Percentiles rank a stretch among this genome's conserved stretches.
Conservation (phyloP, 2,329 filamentous ascomycete species). For the Teratosphaeria gauchensis region DNA sequence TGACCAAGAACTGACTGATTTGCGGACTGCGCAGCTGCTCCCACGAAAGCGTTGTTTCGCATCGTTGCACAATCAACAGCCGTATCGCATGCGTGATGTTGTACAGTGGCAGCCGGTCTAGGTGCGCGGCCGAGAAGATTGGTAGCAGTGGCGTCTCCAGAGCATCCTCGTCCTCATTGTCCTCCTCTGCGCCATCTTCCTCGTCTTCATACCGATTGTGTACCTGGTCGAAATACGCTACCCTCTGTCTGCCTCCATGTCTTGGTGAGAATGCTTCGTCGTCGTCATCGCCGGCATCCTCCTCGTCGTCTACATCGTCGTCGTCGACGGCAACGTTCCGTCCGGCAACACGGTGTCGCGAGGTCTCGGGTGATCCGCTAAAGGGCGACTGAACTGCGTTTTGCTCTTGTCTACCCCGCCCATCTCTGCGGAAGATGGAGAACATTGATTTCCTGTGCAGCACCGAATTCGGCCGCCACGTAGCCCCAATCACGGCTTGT, state of each 20-base stretch:
- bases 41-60: slow-evolving; percentile 88
- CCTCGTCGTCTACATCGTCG: slow-evolving; percentile 10
- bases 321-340: slow-evolving; percentile 11
- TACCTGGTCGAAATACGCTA: slow-evolving; percentile 11
- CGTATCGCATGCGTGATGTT: slow-evolving; percentile 84
- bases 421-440: slow-evolving; percentile 2
- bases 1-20: slow-evolving; percentile 88
- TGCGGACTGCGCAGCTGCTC: slow-evolving; percentile 93
- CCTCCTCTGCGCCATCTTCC: slow-evolving; percentile 27
- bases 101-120: slow-evolving; percentile 82
- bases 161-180: slow-evolving; percentile 34
- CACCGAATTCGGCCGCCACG: slow-evolving; percentile 2
- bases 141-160: slow-evolving; percentile 53
- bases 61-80: slow-evolving; percentile 70
- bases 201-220: slow-evolving; percentile 28
- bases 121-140: slow-evolving; percentile 68
- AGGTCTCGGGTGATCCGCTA: slow-evolving; percentile 15
- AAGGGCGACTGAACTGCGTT: slow-evolving; percentile 5
- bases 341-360: slow-evolving; percentile 16
- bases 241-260: slow-evolving; percentile 2
- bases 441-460: slow-evolving; percentile 8
- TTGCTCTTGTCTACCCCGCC: slow-evolving; percentile 2
- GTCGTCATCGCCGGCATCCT: slow-evolving; percentile 9
- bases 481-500: slow-evolving; percentile 1
- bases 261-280: slow-evolving; percentile 13